Base-by-base conservation (phyloP, 1,284 basidiomycete genomes). In the Melampsora abietis-canadensis region DNA sequence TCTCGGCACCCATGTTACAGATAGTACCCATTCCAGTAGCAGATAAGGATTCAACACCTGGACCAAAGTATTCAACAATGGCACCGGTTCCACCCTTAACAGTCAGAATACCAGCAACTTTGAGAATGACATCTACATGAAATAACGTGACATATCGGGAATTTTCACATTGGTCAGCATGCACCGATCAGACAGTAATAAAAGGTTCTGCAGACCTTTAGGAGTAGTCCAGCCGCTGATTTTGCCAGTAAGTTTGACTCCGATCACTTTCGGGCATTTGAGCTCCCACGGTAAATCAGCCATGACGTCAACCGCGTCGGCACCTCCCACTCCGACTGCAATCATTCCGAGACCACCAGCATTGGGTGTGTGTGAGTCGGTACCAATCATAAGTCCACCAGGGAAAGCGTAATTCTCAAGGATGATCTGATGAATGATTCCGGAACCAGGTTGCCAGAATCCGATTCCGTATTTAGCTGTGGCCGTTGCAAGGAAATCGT, bases 1-100 rank as follows among this genome's bases (percentile, higher is more conserved):
- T 98, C 85, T 98, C 95, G 81, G 96, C 96, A 87, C 96, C 96
- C 95, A 98, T 98, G 89, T 98, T 98, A 85, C 95, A 98, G 80
- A 96, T 94, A 68, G 95, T 98, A 76, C 92, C 96, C 95, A 98
- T 98, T 85, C 95, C 96, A 64, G 95, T 98, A 87, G 91, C 93
- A 66, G 94, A 97, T 78, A 98, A 88, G 44, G 92, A 92, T 82
- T 95, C 90, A 79, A 98, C 91, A 87, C 95, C 95, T 79, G 92
- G 84, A 78, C 94, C 94, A 79, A 85, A 89, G 34, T 96, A 97
- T 83, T 96, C 94, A 78, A 97, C 92, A 81, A 97, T 96, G 76
- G 93, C 92, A 79, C 94, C 94, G 80, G 94, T 97, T 80, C 94
- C 94, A 82, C 94, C 94, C 87, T 96, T 96, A 86, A 97, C 94